Evolutionary conservation across 352 stramenopile genomes (phyloP), one percentile per base, ranked within the genome.

Genomic region (Halophytophthora batemanensis): DNA sequence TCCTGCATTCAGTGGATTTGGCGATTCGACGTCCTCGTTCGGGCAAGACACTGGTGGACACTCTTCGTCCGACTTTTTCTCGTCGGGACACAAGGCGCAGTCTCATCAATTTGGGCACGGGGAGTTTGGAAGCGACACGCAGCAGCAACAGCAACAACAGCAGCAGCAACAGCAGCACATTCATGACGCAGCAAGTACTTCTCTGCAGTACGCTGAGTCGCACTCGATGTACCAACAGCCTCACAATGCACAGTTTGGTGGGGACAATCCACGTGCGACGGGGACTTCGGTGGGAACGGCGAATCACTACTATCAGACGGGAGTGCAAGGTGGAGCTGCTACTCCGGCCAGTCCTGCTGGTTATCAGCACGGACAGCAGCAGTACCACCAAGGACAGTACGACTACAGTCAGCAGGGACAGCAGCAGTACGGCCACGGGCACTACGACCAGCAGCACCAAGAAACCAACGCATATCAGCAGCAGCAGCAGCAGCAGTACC

Each of bases 31-130:
- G 12, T 13, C 19, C 41, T 59, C 22, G 28, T 65, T 65, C 31
- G 43, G 23, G 28, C 42, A 59, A 44, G 51, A 18, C 11, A 54
- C 59, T 62, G 42, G 34, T 11, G 34, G 22, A 23, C 38, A 51
- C 12, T 18, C 34, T 6, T 59, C 68, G 13, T 71, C 71, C 6
- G 53, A 71, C 23, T 75, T 78, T 41, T 82, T 80, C 50, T 69
- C 68, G 2, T 68, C 61, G n/a, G 31, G 59, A 19, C 53, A 66
- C n/a, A 58, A 74, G 21, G 37, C 51, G 45, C 31, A 56, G 15
- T 36, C 59, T 33, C 45, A 35, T 56, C 53, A 59, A 43, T 59
- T 53, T 15, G 39, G 55, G 17, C 44, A 57, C 17, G 45, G 17
- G 7, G 36, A 15, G 36, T 59, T 59, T 21, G 40, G 34, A 5